phyloP scores from a whole-genome alignment of 1,139 yeast genomes.

The Scheffersomyces quercinus region DNA sequence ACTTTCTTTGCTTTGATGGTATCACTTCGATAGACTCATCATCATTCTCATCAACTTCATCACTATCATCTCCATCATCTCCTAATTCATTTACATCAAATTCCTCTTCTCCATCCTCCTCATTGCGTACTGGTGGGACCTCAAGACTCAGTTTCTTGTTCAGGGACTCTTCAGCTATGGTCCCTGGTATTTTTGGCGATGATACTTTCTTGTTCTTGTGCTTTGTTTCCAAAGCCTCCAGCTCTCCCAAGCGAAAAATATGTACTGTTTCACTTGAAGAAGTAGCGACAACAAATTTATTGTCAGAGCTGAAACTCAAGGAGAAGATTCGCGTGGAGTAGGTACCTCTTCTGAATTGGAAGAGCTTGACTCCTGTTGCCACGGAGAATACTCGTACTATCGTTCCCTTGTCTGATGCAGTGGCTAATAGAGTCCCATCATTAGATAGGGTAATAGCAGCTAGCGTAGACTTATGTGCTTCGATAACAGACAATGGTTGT shows the following conservation, averaged over 20 bases:
- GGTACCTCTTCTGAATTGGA: slow-evolving; percentile 92
- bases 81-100: slow-evolving; percentile 35
- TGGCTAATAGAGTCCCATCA: slow-evolving; percentile 84
- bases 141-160: slow-evolving; percentile 18
- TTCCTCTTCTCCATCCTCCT: slow-evolving; percentile 14
- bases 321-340: slow-evolving; percentile 90
- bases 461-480: slow-evolving; percentile 86
- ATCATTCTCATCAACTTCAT: slow-evolving; percentile 26
- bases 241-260: slow-evolving; percentile 72
- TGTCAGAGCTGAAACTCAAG: slow-evolving; percentile 74
- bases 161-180: slow-evolving; percentile 9
- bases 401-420: slow-evolving; percentile 95
- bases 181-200: slow-evolving; percentile 5
- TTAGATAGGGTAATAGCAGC: slow-evolving; percentile 76
- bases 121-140: slow-evolving; percentile 34
- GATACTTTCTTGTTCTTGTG: slow-evolving; percentile 30
- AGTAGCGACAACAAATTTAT: slow-evolving; percentile 75
- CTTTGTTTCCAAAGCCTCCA: slow-evolving; percentile 50
- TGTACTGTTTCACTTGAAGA: slow-evolving; percentile 94
- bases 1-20: slow-evolving; percentile 33
- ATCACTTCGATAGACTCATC: slow-evolving; percentile 24
- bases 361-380: slow-evolving; percentile 76
- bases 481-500: slow-evolving; percentile 86
- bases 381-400: slow-evolving; percentile 87
- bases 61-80: slow-evolving; percentile 34